Percentiles rank a stretch among this genome's conserved stretches.
phyloP scores from a whole-genome alignment of 2,329 filamentous ascomycete genomes.

The Fusarium dimerum region DNA sequence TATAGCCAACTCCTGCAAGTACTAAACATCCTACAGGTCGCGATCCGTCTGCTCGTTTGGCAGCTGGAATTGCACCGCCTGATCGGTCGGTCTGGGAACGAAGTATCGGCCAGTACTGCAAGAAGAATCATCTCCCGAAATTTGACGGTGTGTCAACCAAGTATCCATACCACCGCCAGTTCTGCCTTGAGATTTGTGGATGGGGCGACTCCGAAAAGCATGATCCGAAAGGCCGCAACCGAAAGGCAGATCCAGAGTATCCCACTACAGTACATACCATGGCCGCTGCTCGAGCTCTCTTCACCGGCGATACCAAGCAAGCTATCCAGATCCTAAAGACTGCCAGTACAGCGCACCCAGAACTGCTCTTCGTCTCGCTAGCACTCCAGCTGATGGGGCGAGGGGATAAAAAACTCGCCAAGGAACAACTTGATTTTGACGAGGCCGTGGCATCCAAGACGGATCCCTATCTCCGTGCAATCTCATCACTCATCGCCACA shows the following conservation, averaged over 20 bases:
- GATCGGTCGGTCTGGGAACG: slow-evolving; percentile 60
- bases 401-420: slow-evolving; percentile 44
- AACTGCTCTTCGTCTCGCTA: slow-evolving; percentile 68
- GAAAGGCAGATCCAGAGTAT: slow-evolving; percentile 45
- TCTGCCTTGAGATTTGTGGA: slow-evolving; percentile 74
- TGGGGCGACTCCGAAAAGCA: slow-evolving; percentile 63
- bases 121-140: slow-evolving; percentile 59
- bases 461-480: slow-evolving; percentile 77
- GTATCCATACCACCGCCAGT: slow-evolving; percentile 69
- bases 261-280: slow-evolving; percentile 66
- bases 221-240: slow-evolving; percentile 45
- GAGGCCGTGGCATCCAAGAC: slow-evolving; percentile 62
- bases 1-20: not conserved
- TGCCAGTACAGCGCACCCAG: slow-evolving; percentile 62
- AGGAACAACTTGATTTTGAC: slow-evolving; percentile 59
- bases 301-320: slow-evolving; percentile 67
- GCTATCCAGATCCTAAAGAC: slow-evolving; percentile 71
- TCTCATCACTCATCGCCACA: slow-evolving; percentile 75
- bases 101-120: slow-evolving; percentile 64
- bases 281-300: slow-evolving; percentile 74
- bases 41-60: slow-evolving; percentile 49
- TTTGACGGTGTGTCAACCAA: slow-evolving; percentile 66
- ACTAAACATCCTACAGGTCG: slow-evolving; percentile 41
- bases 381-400: slow-evolving; percentile 64
- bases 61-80: slow-evolving; percentile 45